These are phyloP conservation scores for Hypomyces perniciosus DNA, from an alignment of 2,329 filamentous ascomycete genomes.

Conservation along the genomic window DNA sequence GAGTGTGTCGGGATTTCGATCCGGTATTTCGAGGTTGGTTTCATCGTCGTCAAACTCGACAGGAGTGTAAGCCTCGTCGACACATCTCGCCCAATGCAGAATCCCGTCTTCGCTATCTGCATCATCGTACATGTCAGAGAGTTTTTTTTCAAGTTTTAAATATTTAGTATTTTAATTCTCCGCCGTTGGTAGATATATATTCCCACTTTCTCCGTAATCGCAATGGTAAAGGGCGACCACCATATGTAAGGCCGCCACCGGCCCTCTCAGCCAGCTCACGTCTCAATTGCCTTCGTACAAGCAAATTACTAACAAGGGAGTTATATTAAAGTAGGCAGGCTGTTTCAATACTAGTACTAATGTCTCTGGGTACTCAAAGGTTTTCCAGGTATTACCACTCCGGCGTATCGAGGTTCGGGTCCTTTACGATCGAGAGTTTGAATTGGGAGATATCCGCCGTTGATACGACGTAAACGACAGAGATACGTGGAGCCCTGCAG, in stretches of 20 bases:
- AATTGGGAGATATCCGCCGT: constrained; percentile 66
- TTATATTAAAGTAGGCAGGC: constrained; percentile 68
- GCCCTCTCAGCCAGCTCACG: constrained; percentile 90
- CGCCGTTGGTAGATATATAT: constrained; percentile 34
- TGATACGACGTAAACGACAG: constrained; percentile 77
- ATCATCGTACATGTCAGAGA: no score
- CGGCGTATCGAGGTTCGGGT: constrained; percentile 83
- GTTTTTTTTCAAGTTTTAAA: no score
- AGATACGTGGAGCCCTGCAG: constrained; percentile 66
- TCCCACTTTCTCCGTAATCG: constrained; percentile 55
- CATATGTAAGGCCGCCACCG: constrained; percentile 87
- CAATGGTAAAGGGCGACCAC: constrained; percentile 58
- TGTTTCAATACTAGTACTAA: neutral
- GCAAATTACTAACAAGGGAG: constrained; percentile 75
- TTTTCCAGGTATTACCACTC: constrained; percentile 63
- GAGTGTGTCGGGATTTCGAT: no score
- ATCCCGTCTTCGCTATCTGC: no score
- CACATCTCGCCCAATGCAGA: no score
- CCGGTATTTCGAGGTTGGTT: no score
- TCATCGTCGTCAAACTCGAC: no score
- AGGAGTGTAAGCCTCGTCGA: no score
- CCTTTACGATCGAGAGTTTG: constrained; percentile 62
- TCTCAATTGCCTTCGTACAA: constrained; percentile 77
- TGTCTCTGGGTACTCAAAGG: constrained; percentile 3
- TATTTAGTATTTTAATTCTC: no score